Conservation (phyloP, 164 flowering plant genomes). For the Nymphaea colorata region DNA sequence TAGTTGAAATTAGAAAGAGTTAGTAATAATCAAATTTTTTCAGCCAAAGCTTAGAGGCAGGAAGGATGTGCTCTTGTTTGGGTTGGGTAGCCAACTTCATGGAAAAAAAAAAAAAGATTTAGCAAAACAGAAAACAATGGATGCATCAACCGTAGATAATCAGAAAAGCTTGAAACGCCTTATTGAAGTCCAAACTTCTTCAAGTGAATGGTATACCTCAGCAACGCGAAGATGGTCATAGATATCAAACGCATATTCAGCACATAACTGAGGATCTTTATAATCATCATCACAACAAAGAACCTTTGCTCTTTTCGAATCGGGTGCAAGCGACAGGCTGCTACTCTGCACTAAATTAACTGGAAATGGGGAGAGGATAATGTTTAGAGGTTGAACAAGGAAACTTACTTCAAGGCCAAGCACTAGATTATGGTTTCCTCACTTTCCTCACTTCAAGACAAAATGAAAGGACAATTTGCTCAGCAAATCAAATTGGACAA, state of each 20-base stretch:
- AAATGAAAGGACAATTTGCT: background rate
- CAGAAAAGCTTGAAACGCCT: no score
- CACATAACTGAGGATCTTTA: slow-evolving; percentile 78
- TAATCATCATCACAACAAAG: slow-evolving; percentile 40
- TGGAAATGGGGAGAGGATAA: no score
- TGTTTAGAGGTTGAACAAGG: background rate
- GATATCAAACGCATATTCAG: slow-evolving; percentile 81
- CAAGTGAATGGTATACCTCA: slow-evolving; percentile 37
- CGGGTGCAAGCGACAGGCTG: background rate
- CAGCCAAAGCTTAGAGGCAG: no score
- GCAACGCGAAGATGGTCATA: slow-evolving; percentile 79
- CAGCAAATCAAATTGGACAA: background rate
- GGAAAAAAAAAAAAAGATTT: no score
- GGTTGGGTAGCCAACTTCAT: no score
- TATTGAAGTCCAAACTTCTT: background rate
- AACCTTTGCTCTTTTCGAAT: slow-evolving; percentile 7
- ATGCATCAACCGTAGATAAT: no score
- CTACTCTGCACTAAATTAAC: background rate
- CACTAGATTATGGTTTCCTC: no score
- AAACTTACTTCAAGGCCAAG: background rate
- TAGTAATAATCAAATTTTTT: no score
- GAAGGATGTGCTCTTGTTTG: no score
- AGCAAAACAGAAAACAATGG: no score
- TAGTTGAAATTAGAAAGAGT: no score
- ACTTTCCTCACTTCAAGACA: background rate